A percentile compares a stretch with the other conserved stretches of the same genome.
phyloP scores from a whole-genome alignment of 2,329 filamentous ascomycete genomes.

The Celoporthe dispersa region DNA sequence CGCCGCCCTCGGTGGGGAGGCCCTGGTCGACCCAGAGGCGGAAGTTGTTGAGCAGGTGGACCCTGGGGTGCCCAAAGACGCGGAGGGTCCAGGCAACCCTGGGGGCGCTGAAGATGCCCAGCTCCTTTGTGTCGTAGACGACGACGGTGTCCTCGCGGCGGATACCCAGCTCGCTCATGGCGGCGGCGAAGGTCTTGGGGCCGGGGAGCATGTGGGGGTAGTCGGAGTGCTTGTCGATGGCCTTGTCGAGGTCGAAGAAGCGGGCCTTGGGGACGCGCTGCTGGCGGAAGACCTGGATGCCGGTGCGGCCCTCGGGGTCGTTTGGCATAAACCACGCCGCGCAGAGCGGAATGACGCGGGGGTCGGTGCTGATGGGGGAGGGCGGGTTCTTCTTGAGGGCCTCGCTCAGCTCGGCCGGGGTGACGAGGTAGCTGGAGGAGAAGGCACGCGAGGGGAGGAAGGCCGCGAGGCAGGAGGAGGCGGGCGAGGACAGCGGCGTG shows the following conservation, averaged over 20 bases:
- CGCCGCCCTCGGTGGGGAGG: conserved; percentile 79
- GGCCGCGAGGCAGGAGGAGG: conserved; percentile 26
- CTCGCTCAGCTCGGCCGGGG: conserved; percentile 78
- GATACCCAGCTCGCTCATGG: conserved; percentile 89
- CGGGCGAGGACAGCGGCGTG: conserved; percentile 2
- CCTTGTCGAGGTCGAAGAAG: conserved; percentile 94
- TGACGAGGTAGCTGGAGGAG: conserved; percentile 84
- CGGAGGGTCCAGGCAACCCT: conserved; percentile 92
- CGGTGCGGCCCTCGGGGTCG: conserved; percentile 71
- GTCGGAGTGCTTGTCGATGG: conserved; percentile 84
- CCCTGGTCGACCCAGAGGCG: conserved; percentile 88
- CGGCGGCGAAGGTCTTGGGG: conserved; percentile 77
- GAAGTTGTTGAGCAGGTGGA: conserved; percentile 96
- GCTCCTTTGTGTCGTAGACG: conserved; percentile 89
- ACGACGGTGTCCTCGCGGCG: conserved; percentile 86
- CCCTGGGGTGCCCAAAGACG: conserved; percentile 85
- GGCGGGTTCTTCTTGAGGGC: conserved; percentile 83
- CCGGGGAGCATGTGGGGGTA: conserved; percentile 97
- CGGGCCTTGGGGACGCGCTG: conserved; percentile 85
- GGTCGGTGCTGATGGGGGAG: conserved; percentile 77
- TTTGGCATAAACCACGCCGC: conserved; percentile 97
- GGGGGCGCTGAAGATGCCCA: conserved; percentile 93
- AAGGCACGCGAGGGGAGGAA: conserved; percentile 46
- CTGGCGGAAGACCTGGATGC: conserved; percentile 79
- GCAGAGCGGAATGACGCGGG: conserved; percentile 85